Evolutionary conservation across 1,284 basidiomycete genomes (phyloP).

Genomic region (Omphalotus olearius): DNA sequence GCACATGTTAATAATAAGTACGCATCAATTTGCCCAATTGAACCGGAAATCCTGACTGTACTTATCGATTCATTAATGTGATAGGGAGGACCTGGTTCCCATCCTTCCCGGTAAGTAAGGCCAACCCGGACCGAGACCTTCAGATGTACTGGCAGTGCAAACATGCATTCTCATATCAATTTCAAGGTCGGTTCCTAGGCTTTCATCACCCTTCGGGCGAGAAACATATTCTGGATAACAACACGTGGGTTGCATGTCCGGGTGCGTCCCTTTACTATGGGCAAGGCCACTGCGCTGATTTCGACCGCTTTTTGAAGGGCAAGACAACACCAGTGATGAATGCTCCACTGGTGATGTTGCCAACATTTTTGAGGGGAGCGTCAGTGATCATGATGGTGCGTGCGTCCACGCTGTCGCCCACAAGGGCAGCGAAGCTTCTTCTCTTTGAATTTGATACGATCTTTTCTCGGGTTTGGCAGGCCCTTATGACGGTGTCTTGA

Average conservation of each 20-base stretch:
- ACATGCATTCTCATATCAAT: neutral
- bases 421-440: neutral
- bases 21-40: constrained; percentile 15
- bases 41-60: constrained; percentile 10
- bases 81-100: constrained; percentile 41
- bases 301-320: constrained; percentile 29
- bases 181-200: constrained; percentile 39
- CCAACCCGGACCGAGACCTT: no score
- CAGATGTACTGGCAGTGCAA: no score
- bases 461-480: constrained; percentile 20
- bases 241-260: constrained; percentile 32
- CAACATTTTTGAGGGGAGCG: constrained; percentile 39
- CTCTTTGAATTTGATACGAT: neutral
- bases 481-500: constrained; percentile 53
- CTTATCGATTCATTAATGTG: constrained; percentile 5
- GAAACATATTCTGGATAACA: constrained; percentile 42
- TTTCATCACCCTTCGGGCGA: constrained; percentile 57
- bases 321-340: constrained; percentile 47
- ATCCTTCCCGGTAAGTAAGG: constrained; percentile 34
- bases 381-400: constrained; percentile 44
- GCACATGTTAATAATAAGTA: constrained; percentile 49
- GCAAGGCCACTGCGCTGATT: neutral
- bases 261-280: constrained; percentile 26
- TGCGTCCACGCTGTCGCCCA: neutral
- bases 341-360: constrained; percentile 56